Base-by-base conservation (phyloP, 306 rosid species). In the Vicia faba region DNA sequence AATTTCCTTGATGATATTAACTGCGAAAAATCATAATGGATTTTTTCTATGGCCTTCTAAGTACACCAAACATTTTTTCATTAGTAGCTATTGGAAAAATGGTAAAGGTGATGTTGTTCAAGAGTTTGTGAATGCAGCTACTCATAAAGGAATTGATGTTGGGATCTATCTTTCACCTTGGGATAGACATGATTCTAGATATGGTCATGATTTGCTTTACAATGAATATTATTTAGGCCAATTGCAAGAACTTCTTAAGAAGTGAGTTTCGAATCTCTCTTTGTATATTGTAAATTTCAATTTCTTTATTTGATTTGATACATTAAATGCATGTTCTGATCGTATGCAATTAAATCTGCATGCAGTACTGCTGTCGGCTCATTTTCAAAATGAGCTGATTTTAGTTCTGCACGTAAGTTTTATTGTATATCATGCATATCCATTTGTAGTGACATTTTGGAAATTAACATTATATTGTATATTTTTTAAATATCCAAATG, bases 1-100 rank as follows among this genome's bases (percentile, higher is more conserved):
- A 8, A 64, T 89, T 65, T 89, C 98, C 1, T 26, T 92, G 1
- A 79, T 87, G 78, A 87, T 89, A 70, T 79, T 92, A 16, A 92
- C 98, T 4, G 96, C 96, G 4, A 92, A 92, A 56, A 96, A 92
- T 83, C 98, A 92, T 67, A 96, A 92, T 64, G 98, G 98, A 3
- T 92, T 92, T 64, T 92, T 96, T 75, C 68, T 92, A 23, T 92
- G 98, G 98, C 98, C 98, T 73, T 92, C 98, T 0, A 81, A 83
- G 75, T 92, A 92, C 84, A 92, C 98, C 0, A 55, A 83, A 0
- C 96, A 89, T 51, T 92, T 96, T 5, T 95, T 92, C 8, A 39
- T 38, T 35, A 53, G 63, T 1, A 89, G 96, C 59, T 81, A 84
- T 1, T 92, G 98, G 98, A 64, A 63, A 68, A 59, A 58, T 48